Percentiles rank a stretch among this genome's conserved stretches.
phyloP scores from a whole-genome alignment of 148 eudicot species.

The Euryodendron excelsum region DNA sequence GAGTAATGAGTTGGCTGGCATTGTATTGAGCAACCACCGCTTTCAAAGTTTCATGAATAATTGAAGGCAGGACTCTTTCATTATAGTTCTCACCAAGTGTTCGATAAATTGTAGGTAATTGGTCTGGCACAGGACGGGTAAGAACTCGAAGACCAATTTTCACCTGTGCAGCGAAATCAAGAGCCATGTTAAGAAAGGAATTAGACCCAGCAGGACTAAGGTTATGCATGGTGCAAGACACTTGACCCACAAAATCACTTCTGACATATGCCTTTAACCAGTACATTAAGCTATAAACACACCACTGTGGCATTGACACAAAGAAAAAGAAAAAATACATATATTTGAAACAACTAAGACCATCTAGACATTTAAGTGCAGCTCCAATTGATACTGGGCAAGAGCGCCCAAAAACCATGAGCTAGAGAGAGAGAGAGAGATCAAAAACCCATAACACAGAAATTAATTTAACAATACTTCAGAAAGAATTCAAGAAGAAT shows the following conservation, averaged over 20 bases:
- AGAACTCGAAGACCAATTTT: conserved; percentile 94
- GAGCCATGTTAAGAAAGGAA: conserved; percentile 9
- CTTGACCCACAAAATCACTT: background rate
- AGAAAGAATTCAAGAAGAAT: background rate
- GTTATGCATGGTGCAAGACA: background rate
- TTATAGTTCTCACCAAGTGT: conserved; percentile 89
- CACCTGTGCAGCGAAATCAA: conserved; percentile 46
- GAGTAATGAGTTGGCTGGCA: conserved; percentile 95
- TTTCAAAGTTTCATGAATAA: conserved; percentile 89
- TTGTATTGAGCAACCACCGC: conserved; percentile 96
- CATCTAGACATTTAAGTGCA: too few relatives aligned
- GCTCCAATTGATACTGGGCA: too few relatives aligned
- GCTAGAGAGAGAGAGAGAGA: background rate
- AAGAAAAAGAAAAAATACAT: background rate
- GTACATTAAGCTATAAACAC: background rate
- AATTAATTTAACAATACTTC: too few relatives aligned
- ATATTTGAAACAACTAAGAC: background rate
- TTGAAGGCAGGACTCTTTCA: conserved; percentile 91
- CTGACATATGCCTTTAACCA: background rate
- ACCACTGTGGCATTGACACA: background rate
- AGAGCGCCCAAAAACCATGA: too few relatives aligned
- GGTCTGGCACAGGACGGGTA: conserved; percentile 73
- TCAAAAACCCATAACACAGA: background rate
- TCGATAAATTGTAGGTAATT: conserved; percentile 78
- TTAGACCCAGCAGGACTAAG: background rate